These are phyloP conservation scores for Fusarium bactridioides DNA, from an alignment of 2,329 filamentous ascomycete species.

Conservation along the genomic window DNA sequence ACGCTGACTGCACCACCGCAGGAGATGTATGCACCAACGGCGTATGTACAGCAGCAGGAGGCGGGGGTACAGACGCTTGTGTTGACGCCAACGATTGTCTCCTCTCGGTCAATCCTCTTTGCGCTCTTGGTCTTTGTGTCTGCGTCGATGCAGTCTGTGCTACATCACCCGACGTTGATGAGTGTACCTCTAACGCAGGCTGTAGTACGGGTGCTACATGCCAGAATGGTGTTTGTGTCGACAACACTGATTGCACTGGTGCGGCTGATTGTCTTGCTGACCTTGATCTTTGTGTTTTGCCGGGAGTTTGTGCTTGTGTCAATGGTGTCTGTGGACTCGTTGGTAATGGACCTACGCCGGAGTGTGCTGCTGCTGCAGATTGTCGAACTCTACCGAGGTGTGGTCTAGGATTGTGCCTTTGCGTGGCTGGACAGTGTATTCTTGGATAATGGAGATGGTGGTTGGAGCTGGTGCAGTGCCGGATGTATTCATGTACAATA, in stretches of 20 bases:
- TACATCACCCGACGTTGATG: not conserved
- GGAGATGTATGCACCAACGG: not conserved
- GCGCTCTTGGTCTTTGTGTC: slow-evolving; percentile 12
- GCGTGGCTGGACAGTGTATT: not conserved
- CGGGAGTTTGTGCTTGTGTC: not conserved
- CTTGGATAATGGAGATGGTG: not conserved
- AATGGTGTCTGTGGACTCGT: not conserved
- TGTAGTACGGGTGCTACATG: not conserved
- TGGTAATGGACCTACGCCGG: not conserved
- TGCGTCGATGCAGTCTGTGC: slow-evolving; percentile 8
- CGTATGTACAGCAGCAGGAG: not conserved
- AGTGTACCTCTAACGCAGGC: not conserved
- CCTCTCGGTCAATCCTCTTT: slow-evolving; percentile 1
- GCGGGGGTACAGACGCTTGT: not conserved
- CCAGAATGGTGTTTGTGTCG: not conserved
- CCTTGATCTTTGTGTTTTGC: not conserved
- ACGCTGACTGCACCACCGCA: not conserved
- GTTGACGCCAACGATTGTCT: slow-evolving; percentile 16
- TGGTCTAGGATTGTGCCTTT: not conserved
- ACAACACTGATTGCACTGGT: not conserved
- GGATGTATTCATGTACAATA: not conserved
- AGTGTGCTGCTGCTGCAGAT: not conserved
- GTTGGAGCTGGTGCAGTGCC: rapidly evolving
- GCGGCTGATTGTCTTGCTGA: not conserved
- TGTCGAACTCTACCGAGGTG: not conserved